These are phyloP conservation scores for Sphaerulina vaccinii DNA, from an alignment of 2,329 filamentous ascomycete genomes.

Conservation along the genomic window DNA sequence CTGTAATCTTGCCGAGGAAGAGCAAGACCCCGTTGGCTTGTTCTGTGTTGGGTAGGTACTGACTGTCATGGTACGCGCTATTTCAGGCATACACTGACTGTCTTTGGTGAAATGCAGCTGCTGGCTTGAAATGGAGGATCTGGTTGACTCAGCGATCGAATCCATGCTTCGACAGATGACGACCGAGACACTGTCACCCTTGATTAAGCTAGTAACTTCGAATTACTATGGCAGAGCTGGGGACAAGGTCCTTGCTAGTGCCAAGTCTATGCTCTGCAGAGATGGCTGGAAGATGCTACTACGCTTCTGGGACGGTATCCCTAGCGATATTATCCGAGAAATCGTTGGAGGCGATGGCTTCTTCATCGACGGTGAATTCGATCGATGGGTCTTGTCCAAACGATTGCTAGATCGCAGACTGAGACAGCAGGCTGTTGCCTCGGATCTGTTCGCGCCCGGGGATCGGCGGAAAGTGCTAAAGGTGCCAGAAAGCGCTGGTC, in stretches of 20 bases:
- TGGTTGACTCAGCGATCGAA: constrained; percentile 54
- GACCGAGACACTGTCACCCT: constrained; percentile 47
- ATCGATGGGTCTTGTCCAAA: constrained; percentile 56
- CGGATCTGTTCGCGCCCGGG: constrained; percentile 48
- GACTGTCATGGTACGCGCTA: neutral
- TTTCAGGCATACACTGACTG: neutral
- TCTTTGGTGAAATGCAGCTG: constrained; percentile 33
- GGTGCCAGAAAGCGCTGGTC: constrained; percentile 48
- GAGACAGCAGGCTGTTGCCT: constrained; percentile 47
- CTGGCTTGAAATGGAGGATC: constrained; percentile 59
- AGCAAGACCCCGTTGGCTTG: constrained; percentile 53
- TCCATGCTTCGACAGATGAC: constrained; percentile 57
- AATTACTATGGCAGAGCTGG: constrained; percentile 58
- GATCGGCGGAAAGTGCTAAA: constrained; percentile 45
- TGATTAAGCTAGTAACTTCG: constrained; percentile 54
- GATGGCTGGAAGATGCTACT: constrained; percentile 58
- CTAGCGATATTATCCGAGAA: constrained; percentile 58
- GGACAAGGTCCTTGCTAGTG: constrained; percentile 55
- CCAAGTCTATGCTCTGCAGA: constrained; percentile 59
- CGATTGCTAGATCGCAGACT: constrained; percentile 55
- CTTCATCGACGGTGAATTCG: constrained; percentile 58
- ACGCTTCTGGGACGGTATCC: constrained; percentile 57
- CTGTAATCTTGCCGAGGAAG: constrained; percentile 49
- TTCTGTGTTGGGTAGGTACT: constrained; percentile 49
- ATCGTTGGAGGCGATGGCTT: constrained; percentile 60